phyloP scores from a whole-genome alignment of 768 basidiomycete genomes.

The Pisolithus microcarpus region DNA sequence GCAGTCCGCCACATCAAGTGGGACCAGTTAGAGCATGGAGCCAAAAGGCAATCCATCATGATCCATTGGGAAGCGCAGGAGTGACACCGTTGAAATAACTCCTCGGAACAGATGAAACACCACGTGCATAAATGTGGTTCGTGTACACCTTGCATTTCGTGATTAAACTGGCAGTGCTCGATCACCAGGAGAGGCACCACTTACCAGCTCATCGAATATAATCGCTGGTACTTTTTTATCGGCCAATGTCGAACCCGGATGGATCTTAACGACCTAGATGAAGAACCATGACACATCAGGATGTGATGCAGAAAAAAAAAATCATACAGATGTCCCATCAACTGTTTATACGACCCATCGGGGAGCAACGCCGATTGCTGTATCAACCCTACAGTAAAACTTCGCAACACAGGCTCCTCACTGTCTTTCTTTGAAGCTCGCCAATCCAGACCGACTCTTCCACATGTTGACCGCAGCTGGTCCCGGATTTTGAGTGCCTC shows the following conservation, averaged over 20 bases:
- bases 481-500: conserved; percentile 75
- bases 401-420: conserved; percentile 61
- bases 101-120: conserved; percentile 78
- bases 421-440: conserved; percentile 51
- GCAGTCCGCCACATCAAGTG: not conserved
- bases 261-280: conserved; percentile 70
- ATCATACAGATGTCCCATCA: conserved; percentile 60
- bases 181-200: conserved; percentile 17
- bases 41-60: conserved; percentile 1
- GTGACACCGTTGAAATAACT: conserved; percentile 31
- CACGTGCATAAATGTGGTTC: conserved; percentile 80
- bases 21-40: not conserved
- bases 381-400: conserved; percentile 69
- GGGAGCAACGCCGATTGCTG: conserved; percentile 80
- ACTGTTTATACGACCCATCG: conserved; percentile 82
- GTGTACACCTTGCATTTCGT: conserved; percentile 56
- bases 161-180: not conserved
- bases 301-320: not conserved
- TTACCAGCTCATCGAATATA: conserved; percentile 88
- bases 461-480: conserved; percentile 67
- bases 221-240: conserved; percentile 82
- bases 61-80: conserved; percentile 10
- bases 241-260: conserved; percentile 77
- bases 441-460: conserved; percentile 54
- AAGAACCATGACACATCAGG: conserved; percentile 1